Base-by-base conservation (phyloP, 108 stramenopile genomes). In the Cylindrotheca fusiformis region DNA sequence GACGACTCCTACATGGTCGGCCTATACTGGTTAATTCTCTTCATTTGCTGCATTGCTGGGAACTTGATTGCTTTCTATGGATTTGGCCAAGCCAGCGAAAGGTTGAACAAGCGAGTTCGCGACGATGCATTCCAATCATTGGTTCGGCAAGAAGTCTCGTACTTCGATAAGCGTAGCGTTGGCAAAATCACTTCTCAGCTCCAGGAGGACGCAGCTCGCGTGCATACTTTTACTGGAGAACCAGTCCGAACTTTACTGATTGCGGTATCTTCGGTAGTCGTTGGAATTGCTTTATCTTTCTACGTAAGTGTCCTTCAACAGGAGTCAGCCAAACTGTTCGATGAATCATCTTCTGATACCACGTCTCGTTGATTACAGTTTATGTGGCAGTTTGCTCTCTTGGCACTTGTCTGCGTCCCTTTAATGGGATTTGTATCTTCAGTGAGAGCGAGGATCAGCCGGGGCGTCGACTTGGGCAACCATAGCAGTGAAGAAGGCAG, bases 111-210 rank as follows among this genome's bases (percentile, higher is more conserved):
- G 65, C 74, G 82, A 19, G 69, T 84, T 29, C 71, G 82, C 14
- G 76, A 84, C 61, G 32, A 48, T 8, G 69, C 69, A 18, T 84
- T 84, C 63, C 52, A 32, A 4, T 36, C 55, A n/a, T 59, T 80
- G 12, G 44, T 79, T 24, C 61, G 75, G 3, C 74, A 74, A 32
- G 82, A 84, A 48, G 60, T 75, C 2, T 58, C 68, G 1, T 84
- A 53, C 44, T 74, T 63, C 52, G 82, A 84, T 52, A 24, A 52
- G 19, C 60, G 61, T 28, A 49, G 50, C 25, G 64, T 75, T 27
- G 84, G 82, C n/a, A 31, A 63, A 2, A 62, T 86, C 29, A 83
- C 86, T 12, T 51, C 83, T 18, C 83, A 72, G 19, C 60, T 93
- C 1, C 55, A 70, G 17, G 79, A 78, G 3, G 87, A 88, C 31